These are phyloP conservation scores for Fomitopsis pinicola DNA, from an alignment of 1,284 basidiomycete species.

Conservation along the genomic window DNA sequence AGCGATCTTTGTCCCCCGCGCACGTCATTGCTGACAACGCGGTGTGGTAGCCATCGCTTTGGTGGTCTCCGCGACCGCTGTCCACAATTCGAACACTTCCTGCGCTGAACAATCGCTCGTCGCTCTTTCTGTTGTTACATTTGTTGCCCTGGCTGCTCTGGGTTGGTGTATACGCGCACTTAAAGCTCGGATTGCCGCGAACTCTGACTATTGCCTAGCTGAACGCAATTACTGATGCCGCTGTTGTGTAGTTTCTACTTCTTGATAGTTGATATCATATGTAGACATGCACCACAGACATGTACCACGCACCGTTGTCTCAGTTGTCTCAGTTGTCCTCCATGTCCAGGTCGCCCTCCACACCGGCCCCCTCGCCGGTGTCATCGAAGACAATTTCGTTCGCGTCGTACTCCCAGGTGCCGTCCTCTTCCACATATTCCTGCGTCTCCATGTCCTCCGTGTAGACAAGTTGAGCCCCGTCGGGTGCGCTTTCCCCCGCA, in stretches of 20 bases:
- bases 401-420: slow-evolving; percentile 33
- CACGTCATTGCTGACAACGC: slow-evolving; percentile 1
- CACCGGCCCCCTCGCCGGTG: slow-evolving; percentile 58
- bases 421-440: slow-evolving; percentile 28
- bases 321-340: slow-evolving; percentile 45
- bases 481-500: not conserved
- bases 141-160: slow-evolving; percentile 10
- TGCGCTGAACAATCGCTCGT: slow-evolving; percentile 3
- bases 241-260: too few relatives aligned
- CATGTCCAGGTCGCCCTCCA: slow-evolving; percentile 72
- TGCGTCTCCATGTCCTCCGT: slow-evolving; percentile 14
- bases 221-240: too few relatives aligned
- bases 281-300: not conserved
- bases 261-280: not conserved
- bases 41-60: not conserved
- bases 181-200: not conserved
- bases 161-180: not conserved
- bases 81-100: not conserved
- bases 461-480: slow-evolving; percentile 14
- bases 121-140: slow-evolving; percentile 12
- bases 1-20: slow-evolving; percentile 53
- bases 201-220: not conserved
- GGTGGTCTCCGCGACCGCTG: not conserved
- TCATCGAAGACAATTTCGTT: slow-evolving; percentile 57
- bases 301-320: too few relatives aligned